A percentile compares a stretch with the other conserved stretches of the same genome.
These are phyloP conservation scores for Daphne laureola DNA, from an alignment of 441 rosid species.

Conservation along the genomic window DNA sequence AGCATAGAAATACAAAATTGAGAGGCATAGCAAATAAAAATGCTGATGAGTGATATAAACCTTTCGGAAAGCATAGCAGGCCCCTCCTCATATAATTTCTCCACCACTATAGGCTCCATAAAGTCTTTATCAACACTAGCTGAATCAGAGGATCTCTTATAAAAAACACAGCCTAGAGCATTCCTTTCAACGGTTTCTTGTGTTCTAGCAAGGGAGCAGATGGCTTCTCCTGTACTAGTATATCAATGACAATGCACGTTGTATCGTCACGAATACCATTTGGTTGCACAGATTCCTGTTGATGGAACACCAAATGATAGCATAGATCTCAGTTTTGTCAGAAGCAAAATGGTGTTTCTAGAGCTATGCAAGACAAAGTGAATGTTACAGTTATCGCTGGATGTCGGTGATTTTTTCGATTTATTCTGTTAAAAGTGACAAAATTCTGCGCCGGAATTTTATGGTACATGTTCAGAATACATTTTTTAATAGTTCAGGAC, in stretches of 20 bases:
- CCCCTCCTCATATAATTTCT: conserved; percentile 81
- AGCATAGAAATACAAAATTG: background rate
- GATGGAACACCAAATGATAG: conserved; percentile 8
- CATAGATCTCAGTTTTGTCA: background rate
- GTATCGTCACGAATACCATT: conserved; percentile 93
- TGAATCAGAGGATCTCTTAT: conserved; percentile 53
- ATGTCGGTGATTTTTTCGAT: too few species aligned
- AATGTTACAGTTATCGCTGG: too few species aligned
- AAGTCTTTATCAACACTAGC: conserved; percentile 52
- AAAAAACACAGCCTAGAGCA: conserved; percentile 78
- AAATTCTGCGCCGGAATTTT: too few species aligned
- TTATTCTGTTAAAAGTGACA: too few species aligned
- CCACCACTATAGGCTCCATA: conserved; percentile 61
- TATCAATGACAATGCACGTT: conserved; percentile 82
- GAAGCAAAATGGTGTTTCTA: too few species aligned
- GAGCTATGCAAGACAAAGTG: too few species aligned
- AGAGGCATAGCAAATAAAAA: too few species aligned
- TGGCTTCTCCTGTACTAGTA: conserved; percentile 63
- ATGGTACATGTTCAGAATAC: too few species aligned
- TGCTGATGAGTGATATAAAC: conserved; percentile 21
- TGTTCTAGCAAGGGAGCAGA: conserved; percentile 51
- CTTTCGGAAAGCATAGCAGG: conserved; percentile 93
- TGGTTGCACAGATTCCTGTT: conserved; percentile 67
- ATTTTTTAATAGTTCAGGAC: too few species aligned
- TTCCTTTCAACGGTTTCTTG: conserved; percentile 68